Conservation (phyloP, 306 rosid species). For the Cucurbita argyrosperma region DNA sequence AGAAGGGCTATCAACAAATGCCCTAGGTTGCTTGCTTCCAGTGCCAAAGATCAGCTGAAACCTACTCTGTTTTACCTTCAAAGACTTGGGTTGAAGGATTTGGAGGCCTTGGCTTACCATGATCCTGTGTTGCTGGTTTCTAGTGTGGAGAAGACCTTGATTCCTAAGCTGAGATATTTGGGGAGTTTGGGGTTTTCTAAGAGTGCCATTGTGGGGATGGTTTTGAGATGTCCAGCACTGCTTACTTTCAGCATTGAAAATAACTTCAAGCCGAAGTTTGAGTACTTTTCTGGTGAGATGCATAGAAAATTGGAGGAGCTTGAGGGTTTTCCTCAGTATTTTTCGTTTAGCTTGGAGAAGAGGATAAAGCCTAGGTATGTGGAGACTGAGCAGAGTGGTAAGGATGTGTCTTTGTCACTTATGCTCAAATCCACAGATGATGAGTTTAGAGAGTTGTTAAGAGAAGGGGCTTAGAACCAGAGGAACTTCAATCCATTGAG, state of each 20-base stretch:
- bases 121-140: slow-evolving; percentile 70
- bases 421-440: slow-evolving; percentile 76
- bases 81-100: slow-evolving; percentile 60
- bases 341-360: slow-evolving; percentile 77
- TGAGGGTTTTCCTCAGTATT: slow-evolving; percentile 73
- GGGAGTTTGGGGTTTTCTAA: slow-evolving; percentile 41
- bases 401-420: slow-evolving; percentile 38
- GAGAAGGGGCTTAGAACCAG: neutral
- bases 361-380: slow-evolving; percentile 76
- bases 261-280: slow-evolving; percentile 64
- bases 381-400: slow-evolving; percentile 38
- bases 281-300: slow-evolving; percentile 49
- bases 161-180: slow-evolving; percentile 55
- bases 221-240: slow-evolving; percentile 60
- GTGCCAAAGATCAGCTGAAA: slow-evolving; percentile 63
- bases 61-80: slow-evolving; percentile 56
- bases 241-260: slow-evolving; percentile 79
- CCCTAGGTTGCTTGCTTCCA: slow-evolving; percentile 70
- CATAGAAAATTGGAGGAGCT: slow-evolving; percentile 43
- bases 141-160: slow-evolving; percentile 52
- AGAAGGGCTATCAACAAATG: slow-evolving; percentile 60
- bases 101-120: slow-evolving; percentile 47
- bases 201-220: slow-evolving; percentile 44
- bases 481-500: neutral
- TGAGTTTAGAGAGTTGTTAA: slow-evolving; percentile 44